Evolutionary conservation across 2,329 filamentous ascomycete species (phyloP).

Genomic region (Pochonia chlamydosporia): DNA sequence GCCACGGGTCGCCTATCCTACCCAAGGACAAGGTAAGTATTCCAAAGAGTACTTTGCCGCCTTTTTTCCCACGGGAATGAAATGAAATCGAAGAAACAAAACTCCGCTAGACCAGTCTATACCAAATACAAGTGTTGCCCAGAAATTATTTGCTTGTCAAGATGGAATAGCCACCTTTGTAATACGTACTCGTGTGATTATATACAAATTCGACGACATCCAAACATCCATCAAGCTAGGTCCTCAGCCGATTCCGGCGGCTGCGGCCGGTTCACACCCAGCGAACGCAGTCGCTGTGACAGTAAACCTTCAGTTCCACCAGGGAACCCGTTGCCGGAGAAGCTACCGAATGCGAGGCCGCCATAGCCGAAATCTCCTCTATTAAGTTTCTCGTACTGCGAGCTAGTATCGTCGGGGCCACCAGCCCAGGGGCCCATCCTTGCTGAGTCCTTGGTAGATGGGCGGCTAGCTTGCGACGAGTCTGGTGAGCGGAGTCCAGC

Average conservation of each 20-base stretch:
- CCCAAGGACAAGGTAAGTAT: too few relatives aligned
- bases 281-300: conserved; percentile 59
- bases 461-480: conserved; percentile 24
- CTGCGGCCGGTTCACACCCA: conserved; percentile 41
- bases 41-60: too few relatives aligned
- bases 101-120: too few relatives aligned
- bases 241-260: conserved; percentile 6
- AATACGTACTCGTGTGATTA: neutral
- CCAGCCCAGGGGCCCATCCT: conserved; percentile 14
- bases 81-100: too few relatives aligned
- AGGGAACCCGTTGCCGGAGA: conserved; percentile 28
- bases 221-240: conserved; percentile 6
- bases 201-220: neutral
- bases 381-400: conserved; percentile 60
- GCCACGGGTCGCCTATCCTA: too few relatives aligned
- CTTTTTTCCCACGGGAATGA: too few relatives aligned
- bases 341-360: conserved; percentile 41
- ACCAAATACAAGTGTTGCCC: too few relatives aligned
- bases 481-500: conserved; percentile 18
- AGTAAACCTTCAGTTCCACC: conserved; percentile 56
- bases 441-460: conserved; percentile 29
- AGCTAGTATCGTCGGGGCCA: neutral
- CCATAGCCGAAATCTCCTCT: conserved; percentile 61
- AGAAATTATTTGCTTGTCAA: too few relatives aligned
- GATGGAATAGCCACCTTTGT: neutral